Conservation (phyloP, 2,329 filamentous ascomycete species). For the Dryadomyces sulphureus region DNA sequence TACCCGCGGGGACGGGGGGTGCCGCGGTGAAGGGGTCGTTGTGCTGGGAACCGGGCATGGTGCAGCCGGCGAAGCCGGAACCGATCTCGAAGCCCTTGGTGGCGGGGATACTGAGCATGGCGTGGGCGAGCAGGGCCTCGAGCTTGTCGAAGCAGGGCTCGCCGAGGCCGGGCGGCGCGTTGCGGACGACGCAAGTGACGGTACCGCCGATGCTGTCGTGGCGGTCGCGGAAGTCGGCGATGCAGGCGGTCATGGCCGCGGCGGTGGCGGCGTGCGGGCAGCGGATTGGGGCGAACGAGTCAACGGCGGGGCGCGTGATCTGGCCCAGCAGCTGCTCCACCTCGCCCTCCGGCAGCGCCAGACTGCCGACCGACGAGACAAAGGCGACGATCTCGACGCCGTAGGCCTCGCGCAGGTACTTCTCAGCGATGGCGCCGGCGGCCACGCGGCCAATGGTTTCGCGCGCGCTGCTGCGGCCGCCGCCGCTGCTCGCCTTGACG, state of each 20-base stretch:
- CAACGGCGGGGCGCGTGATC: conserved; percentile 63
- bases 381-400: conserved; percentile 87
- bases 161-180: conserved; percentile 71
- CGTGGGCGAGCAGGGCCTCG: conserved; percentile 80
- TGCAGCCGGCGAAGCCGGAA: conserved; percentile 77
- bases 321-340: conserved; percentile 56
- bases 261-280: conserved; percentile 58
- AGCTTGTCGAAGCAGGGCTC: conserved; percentile 95
- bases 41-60: conserved; percentile 76
- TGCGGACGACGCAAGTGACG: conserved; percentile 84
- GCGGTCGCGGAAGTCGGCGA: conserved; percentile 62
- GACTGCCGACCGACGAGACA: conserved; percentile 68
- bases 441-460: conserved; percentile 92
- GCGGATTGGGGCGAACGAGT: conserved; percentile 71
- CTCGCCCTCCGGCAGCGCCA: conserved; percentile 52
- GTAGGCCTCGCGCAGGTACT: conserved; percentile 69
- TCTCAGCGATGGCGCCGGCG: conserved; percentile 83
- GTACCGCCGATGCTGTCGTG: conserved; percentile 89
- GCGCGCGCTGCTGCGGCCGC: conserved; percentile 78
- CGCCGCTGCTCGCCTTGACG: conserved; percentile 78
- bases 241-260: conserved; percentile 61
- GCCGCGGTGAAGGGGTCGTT: conserved; percentile 73
- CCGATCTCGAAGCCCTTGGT: conserved; percentile 95
- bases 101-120: conserved; percentile 88
- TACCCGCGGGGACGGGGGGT: conserved; percentile 25